Conservation (phyloP, 257 asterid genomes). For the Coffea canephora region DNA sequence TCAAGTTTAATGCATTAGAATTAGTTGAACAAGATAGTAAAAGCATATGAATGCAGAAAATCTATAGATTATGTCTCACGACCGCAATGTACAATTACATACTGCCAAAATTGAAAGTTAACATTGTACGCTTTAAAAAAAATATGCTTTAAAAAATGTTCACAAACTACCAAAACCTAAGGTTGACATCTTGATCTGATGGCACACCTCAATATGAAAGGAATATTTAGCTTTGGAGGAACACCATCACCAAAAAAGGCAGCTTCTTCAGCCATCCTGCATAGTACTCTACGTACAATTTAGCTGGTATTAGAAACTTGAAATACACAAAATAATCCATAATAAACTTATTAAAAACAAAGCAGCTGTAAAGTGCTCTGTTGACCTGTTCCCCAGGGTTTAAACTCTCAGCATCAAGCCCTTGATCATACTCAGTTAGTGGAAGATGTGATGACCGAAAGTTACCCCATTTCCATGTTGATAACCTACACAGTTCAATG, state of each 20-base stretch:
- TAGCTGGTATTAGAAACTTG: constrained; percentile 14
- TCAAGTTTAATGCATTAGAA: constrained; percentile 9
- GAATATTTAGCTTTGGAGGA: constrained; percentile 66
- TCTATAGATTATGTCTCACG: neutral
- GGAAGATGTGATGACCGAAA: constrained; percentile 87
- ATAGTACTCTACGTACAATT: constrained; percentile 80
- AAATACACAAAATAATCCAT: neutral
- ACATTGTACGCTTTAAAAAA: neutral
- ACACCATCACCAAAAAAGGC: constrained; percentile 63
- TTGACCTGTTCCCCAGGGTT: constrained; percentile 94
- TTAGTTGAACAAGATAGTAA: neutral
- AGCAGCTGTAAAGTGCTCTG: neutral
- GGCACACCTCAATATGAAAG: constrained; percentile 69
- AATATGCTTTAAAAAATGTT: no score
- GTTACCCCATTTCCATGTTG: constrained; percentile 98
- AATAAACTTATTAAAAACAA: constrained; percentile 1
- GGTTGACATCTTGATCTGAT: neutral
- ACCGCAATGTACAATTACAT: neutral
- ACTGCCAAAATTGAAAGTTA: neutral
- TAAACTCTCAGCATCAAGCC: constrained; percentile 75
- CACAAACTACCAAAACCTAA: neutral
- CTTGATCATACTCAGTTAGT: constrained; percentile 68
- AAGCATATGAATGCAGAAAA: neutral
- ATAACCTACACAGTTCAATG: constrained; percentile 52
- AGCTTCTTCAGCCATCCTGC: constrained; percentile 81